Percentiles rank a stretch among this genome's conserved stretches.
These are phyloP conservation scores for Fusarium denticulatum DNA, from an alignment of 2,329 filamentous ascomycete species.

Conservation along the genomic window DNA sequence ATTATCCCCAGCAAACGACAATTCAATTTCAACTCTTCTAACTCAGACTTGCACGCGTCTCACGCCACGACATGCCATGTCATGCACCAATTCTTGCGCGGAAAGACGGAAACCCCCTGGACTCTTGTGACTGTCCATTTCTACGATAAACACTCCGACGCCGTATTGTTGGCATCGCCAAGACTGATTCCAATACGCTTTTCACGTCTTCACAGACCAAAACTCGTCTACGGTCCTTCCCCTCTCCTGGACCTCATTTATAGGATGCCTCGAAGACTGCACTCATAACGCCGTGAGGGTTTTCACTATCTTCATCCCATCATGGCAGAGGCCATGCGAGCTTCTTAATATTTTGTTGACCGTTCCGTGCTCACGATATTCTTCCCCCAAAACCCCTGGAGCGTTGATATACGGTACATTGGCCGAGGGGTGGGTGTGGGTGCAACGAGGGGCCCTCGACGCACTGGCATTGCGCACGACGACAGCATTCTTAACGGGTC, in stretches of 20 bases:
- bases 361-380: background rate
- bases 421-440: conserved; percentile 33
- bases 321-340: conserved; percentile 11
- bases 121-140: conserved; percentile 12
- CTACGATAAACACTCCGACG: conserved; percentile 3
- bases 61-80: conserved; percentile 18
- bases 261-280: background rate
- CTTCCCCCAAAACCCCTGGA: conserved; percentile 23
- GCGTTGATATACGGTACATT: conserved; percentile 40
- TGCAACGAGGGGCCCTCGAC: conserved; percentile 25
- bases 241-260: background rate
- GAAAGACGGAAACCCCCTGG: conserved; percentile 30
- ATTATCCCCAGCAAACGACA: background rate
- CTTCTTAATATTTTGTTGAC: conserved; percentile 8
- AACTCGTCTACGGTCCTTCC: background rate
- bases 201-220: background rate
- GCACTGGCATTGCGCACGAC: conserved; percentile 13
- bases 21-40: conserved; percentile 1
- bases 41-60: conserved; percentile 22
- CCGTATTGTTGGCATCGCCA: conserved; percentile 17
- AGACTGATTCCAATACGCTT: background rate
- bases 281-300: background rate
- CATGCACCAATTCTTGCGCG: conserved; percentile 15
- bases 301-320: background rate
- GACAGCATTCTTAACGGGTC: conserved; percentile 35